Conservation (phyloP, 768 basidiomycete species). For the Pisolithus sp. region DNA sequence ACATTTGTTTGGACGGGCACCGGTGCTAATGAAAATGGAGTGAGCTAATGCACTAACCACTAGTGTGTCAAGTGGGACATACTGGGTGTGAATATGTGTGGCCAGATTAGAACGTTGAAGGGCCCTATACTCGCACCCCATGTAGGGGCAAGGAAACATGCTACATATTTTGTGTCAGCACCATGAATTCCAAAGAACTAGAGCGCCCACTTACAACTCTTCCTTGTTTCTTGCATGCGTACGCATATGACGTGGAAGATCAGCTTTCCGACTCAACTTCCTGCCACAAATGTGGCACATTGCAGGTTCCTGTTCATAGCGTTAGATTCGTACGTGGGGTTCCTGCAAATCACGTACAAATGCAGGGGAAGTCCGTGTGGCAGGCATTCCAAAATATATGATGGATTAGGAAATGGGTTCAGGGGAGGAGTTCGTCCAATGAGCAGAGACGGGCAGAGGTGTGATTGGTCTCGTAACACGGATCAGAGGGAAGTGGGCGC, state of each 20-base stretch:
- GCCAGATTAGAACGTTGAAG: slow-evolving; percentile 24
- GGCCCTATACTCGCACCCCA: slow-evolving; percentile 15
- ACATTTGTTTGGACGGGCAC: slow-evolving; percentile 14
- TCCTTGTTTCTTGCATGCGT: slow-evolving; percentile 19
- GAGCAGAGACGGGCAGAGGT: not conserved
- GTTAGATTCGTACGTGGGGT: not conserved
- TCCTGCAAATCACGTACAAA: slow-evolving; percentile 6
- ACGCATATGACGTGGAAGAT: slow-evolving; percentile 23
- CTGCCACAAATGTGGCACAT: slow-evolving; percentile 12
- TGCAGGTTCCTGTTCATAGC: slow-evolving; percentile 1
- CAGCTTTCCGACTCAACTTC: slow-evolving; percentile 18
- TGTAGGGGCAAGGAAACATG: slow-evolving; percentile 17
- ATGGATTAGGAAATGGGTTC: not conserved
- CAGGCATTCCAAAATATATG: slow-evolving; percentile 5
- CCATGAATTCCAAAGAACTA: not conserved
- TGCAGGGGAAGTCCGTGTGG: not conserved
- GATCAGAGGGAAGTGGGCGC: not conserved
- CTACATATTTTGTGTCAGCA: slow-evolving; percentile 11
- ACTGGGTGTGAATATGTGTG: slow-evolving; percentile 26
- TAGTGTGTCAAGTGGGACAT: slow-evolving; percentile 6
- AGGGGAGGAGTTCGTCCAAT: not conserved
- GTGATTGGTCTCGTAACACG: not conserved
- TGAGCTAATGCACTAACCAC: not conserved
- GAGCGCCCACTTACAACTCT: slow-evolving; percentile 12
- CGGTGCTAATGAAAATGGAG: slow-evolving; percentile 10